A percentile compares a stretch with the other conserved stretches of the same genome.
phyloP scores from a whole-genome alignment of 1,284 basidiomycete species.

The Leccinum pseudoinsigne region DNA sequence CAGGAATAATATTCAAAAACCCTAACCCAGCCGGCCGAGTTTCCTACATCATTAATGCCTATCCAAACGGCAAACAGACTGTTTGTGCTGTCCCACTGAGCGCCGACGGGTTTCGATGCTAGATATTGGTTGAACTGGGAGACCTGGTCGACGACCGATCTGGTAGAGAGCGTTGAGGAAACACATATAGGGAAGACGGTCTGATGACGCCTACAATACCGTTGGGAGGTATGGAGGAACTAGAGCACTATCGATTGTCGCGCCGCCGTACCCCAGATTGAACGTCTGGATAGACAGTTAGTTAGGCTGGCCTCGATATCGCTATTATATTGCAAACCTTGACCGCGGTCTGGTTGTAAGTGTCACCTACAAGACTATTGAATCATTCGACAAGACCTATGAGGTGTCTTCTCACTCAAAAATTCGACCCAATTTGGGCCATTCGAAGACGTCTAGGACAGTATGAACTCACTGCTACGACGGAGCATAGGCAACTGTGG shows the following conservation, averaged over 20 bases:
- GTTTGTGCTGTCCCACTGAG: constrained; percentile 41
- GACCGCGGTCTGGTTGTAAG: constrained; percentile 58
- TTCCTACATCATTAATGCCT: constrained; percentile 64
- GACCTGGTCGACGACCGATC: constrained; percentile 65
- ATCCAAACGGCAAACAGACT: constrained; percentile 59
- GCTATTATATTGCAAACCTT: constrained; percentile 36
- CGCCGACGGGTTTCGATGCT: constrained; percentile 49
- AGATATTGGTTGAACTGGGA: constrained; percentile 53
- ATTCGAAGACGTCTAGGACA: too few species aligned
- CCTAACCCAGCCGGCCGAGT: constrained; percentile 51
- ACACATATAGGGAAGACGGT: neutral
- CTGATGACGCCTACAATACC: constrained; percentile 30
- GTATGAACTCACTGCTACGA: too few species aligned
- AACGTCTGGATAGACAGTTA: constrained; percentile 41
- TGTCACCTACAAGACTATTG: constrained; percentile 28
- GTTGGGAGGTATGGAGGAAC: constrained; percentile 54
- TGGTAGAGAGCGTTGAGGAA: neutral
- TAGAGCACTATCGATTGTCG: constrained; percentile 61
- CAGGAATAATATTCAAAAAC: constrained; percentile 10
- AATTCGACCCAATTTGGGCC: too few species aligned
- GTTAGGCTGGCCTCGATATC: neutral
- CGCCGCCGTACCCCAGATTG: constrained; percentile 61
- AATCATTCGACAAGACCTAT: too few species aligned
- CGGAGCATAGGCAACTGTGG: too few species aligned
- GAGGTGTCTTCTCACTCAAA: too few species aligned